Base-by-base conservation (phyloP, 306 rosid genomes). In the Mimosa bimucronata region DNA sequence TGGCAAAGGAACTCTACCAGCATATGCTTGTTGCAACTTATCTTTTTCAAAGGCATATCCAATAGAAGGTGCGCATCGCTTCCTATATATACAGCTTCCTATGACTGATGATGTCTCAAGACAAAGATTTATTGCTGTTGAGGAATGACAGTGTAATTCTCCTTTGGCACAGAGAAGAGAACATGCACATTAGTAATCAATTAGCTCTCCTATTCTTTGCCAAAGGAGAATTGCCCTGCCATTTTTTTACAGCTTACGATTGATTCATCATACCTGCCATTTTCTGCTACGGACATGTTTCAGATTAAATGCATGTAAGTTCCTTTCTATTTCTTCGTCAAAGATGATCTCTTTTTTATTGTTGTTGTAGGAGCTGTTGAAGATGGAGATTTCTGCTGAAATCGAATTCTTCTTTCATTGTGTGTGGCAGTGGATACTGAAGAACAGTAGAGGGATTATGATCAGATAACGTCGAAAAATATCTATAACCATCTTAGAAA, bases 151-250 rank as follows among this genome's bases (percentile, higher is more conserved):
- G 91, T 11, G 87, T 86, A 84, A 73, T 83, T 77, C 88, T 91
- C 86, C 86, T 75, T 83, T 86, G 92, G 90, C 91, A 88, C 82
- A 79, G 44, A 66, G 73, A 79, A 42, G 66, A 67, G 66, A 13
- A 77, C 79, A 29, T 9, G 42, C 57, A 40, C 58, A 30, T 46
- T 64, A 57, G 62, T 58, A 50, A 30, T 46, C 57, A 58, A 41
- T 38, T 41, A 37, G 72, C 11, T 53, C 60, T 52, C 58, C 83
- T 38, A n/a, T n/a, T 55, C 55, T 87, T 83, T 60, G 92, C 90
- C 94, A 88, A 89, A 86, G 96, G 91, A 89, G 92, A 89, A 82
- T 85, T 86, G 97, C 85, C 89, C 91, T 85, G 89, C 87, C 77
- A 90, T 87, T 87, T 75, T 86, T 71, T 70, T 45, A 58, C 80